A percentile compares a stretch with the other conserved stretches of the same genome.
These are phyloP conservation scores for Pholiota molesta DNA, from an alignment of 768 basidiomycete genomes.

Conservation along the genomic window DNA sequence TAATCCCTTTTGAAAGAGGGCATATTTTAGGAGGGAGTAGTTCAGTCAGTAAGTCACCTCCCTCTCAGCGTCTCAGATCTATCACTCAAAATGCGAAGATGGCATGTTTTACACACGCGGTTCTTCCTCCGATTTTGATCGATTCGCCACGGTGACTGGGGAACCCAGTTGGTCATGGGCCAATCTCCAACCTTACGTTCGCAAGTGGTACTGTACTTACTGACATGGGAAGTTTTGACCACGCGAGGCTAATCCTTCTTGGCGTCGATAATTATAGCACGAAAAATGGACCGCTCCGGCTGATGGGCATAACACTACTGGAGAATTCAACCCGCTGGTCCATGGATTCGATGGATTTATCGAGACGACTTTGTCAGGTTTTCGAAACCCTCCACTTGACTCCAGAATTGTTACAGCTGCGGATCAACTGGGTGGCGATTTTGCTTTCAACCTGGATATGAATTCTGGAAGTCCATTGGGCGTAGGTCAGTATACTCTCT, in stretches of 20 bases:
- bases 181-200: slow-evolving; percentile 28
- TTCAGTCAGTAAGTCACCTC: slow-evolving; percentile 16
- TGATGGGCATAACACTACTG: slow-evolving; percentile 19
- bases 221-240: background rate
- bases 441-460: slow-evolving; percentile 35
- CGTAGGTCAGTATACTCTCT: slow-evolving; percentile 13
- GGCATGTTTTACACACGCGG: slow-evolving; percentile 34
- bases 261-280: slow-evolving; percentile 21
- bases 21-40: slow-evolving; percentile 34
- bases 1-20: slow-evolving; percentile 24
- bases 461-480: slow-evolving; percentile 21
- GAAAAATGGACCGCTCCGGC: slow-evolving; percentile 22
- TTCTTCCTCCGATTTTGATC: slow-evolving; percentile 30
- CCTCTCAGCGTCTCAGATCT: background rate
- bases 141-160: slow-evolving; percentile 27
- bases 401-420: slow-evolving; percentile 25
- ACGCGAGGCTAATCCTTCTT: background rate
- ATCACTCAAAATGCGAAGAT: slow-evolving; percentile 23
- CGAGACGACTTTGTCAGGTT: slow-evolving; percentile 19
- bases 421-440: slow-evolving; percentile 27
- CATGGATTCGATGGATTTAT: slow-evolving; percentile 23
- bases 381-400: slow-evolving; percentile 16
- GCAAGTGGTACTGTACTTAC: slow-evolving; percentile 21
- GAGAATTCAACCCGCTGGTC: slow-evolving; percentile 20
- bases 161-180: slow-evolving; percentile 37